These are phyloP conservation scores for Pisolithus tinctorius DNA, from an alignment of 768 basidiomycete genomes.

Conservation along the genomic window DNA sequence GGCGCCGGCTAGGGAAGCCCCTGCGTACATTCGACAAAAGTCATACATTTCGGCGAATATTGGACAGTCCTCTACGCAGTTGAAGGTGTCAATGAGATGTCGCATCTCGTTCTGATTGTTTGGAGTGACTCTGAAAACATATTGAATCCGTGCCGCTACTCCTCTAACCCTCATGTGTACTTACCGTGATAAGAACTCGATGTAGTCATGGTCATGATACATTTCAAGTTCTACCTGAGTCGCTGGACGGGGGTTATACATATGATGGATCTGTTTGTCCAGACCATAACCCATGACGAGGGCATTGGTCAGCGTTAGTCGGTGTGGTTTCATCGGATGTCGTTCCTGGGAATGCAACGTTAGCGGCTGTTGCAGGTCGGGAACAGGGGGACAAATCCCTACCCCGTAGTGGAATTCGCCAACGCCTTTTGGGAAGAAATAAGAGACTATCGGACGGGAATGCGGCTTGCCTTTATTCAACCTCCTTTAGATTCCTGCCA, in stretches of 20 bases:
- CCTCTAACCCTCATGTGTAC: slow-evolving; percentile 13
- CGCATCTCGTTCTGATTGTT: slow-evolving; percentile 65
- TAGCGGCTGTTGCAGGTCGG: slow-evolving; percentile 4
- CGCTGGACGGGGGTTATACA: slow-evolving; percentile 84
- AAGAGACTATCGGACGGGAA: slow-evolving; percentile 79
- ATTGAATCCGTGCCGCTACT: slow-evolving; percentile 1
- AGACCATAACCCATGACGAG: slow-evolving; percentile 94
- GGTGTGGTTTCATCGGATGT: slow-evolving; percentile 98
- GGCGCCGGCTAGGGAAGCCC: slow-evolving; percentile 86
- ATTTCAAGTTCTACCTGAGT: slow-evolving; percentile 83
- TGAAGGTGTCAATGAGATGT: slow-evolving; percentile 77
- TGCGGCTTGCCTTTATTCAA: slow-evolving; percentile 22
- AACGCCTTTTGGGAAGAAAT: slow-evolving; percentile 91
- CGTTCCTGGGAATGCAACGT: slow-evolving; percentile 56
- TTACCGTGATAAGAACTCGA: slow-evolving; percentile 90
- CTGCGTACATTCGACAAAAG: slow-evolving; percentile 91
- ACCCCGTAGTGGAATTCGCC: slow-evolving; percentile 98
- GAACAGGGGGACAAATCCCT: slow-evolving; percentile 16
- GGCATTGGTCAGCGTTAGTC: slow-evolving; percentile 92
- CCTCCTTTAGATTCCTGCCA: background rate
- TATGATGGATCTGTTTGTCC: slow-evolving; percentile 89
- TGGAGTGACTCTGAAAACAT: slow-evolving; percentile 68
- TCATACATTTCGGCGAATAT: slow-evolving; percentile 93
- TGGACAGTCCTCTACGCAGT: slow-evolving; percentile 96
- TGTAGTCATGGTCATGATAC: slow-evolving; percentile 93